Evolutionary conservation across 225 moss, liverwort and hornwort genomes (phyloP).

Genomic region (Antitrichia curtipendula): DNA sequence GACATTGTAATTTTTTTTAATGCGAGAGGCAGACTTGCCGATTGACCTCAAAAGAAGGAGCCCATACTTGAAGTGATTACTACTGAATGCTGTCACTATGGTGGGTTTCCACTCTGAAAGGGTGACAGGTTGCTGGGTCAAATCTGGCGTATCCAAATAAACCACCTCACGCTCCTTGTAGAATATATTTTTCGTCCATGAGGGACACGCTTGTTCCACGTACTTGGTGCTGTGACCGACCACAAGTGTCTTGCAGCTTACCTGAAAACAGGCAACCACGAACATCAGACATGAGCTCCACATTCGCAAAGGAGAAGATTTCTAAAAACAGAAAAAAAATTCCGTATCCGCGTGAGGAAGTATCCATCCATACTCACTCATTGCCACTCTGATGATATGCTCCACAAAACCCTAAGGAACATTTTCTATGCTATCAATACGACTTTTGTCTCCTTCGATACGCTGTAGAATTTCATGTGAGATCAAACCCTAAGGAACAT

Average conservation of each 20-base stretch:
- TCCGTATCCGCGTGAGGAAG: not conserved
- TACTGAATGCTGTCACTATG: constrained; percentile 41
- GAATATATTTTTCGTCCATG: constrained; percentile 12
- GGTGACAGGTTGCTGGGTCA: not conserved
- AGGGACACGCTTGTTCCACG: constrained; percentile 25
- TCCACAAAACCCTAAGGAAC: not conserved
- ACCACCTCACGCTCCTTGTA: constrained; percentile 36
- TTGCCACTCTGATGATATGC: not conserved
- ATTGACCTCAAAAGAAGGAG: constrained; percentile 45
- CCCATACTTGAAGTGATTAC: constrained; percentile 36
- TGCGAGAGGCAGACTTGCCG: constrained; percentile 5
- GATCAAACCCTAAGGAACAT: not conserved
- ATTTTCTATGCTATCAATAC: not conserved
- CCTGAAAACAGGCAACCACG: not conserved
- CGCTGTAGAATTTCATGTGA: not conserved
- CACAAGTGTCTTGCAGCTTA: constrained; percentile 29
- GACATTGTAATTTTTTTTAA: constrained; percentile 7
- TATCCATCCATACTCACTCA: not conserved
- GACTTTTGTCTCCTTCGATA: not conserved
- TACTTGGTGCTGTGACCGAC: constrained; percentile 26
- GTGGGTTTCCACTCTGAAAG: constrained; percentile 37
- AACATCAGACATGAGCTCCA: not conserved
- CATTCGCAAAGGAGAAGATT: not conserved
- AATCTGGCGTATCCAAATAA: constrained; percentile 25
- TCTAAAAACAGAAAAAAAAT: not conserved